Evolutionary conservation across 306 rosid genomes (phyloP), one percentile per base, ranked within the genome.

Genomic region (Vicia faba): DNA sequence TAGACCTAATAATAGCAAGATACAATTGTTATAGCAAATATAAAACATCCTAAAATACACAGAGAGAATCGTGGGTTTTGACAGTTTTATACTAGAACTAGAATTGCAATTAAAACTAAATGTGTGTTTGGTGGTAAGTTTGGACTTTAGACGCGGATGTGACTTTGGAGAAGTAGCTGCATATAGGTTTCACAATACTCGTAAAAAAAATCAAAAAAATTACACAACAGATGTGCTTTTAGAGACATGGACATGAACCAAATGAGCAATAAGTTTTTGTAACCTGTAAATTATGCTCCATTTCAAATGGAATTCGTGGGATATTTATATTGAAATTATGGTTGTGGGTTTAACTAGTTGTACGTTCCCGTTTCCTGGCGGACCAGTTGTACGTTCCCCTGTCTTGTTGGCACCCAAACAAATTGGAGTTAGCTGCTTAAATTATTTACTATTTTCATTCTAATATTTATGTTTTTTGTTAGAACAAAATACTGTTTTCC

Each of bases 371-470:
- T n/a, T n/a, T n/a, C n/a, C 64, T 4, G 26, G 18, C 16, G 10
- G 40, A 55, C 13, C 13, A 55, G 8, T 40, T 15, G 13, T 14
- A 33, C 11, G 7, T 23, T 36, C 19, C 51, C 13, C 11, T 0
- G 15, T 38, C 28, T 20, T 5, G 0, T 4, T 35, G 48, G 12
- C 66, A 4, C 35, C 4, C 10, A 2, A 10, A 4, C 46, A 16
- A 60, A n/a, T 36, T 60, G 4, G 45, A 23, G 46, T 63, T 23
- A 43, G 25, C 39, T 63, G 23, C 8, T 63, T 60, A 16, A 36
- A 36, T 43, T 60, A 60, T 60, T 13, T 18, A 11, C 45, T 33
- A 58, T 58, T 31, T 57, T 35, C 54, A 41, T 5, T 43, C 14
- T n/a, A 2, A 44, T 44, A 44, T 44, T 44, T 44, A 18, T 15